A percentile compares a stretch with the other conserved stretches of the same genome.
phyloP scores from a whole-genome alignment of 148 eudicot genomes.

The Pouteria glomerata region DNA sequence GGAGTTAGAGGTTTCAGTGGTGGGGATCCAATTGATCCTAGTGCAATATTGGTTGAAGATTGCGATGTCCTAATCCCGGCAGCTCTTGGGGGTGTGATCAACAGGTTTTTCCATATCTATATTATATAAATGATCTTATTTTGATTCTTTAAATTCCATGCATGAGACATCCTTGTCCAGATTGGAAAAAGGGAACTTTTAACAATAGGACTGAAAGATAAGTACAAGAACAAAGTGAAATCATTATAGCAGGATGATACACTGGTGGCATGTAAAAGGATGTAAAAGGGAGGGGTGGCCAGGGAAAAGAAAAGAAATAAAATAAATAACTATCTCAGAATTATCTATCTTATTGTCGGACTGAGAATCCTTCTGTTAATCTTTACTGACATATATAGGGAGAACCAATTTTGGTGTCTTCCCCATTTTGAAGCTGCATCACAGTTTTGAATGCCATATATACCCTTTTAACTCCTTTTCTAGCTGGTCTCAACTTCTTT shows the following conservation, averaged over 20 bases:
- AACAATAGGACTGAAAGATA: background rate
- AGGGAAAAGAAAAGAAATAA: background rate
- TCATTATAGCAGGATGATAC: background rate
- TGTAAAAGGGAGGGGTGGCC: background rate
- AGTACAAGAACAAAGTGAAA: background rate
- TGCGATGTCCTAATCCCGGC: constrained; percentile 98
- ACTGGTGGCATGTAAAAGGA: background rate
- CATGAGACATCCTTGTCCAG: background rate
- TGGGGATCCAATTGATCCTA: constrained; percentile 55
- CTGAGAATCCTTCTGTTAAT: background rate
- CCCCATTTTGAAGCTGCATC: too few species aligned
- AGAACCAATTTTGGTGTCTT: too few species aligned
- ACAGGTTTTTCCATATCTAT: constrained; percentile 35
- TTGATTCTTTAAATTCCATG: background rate
- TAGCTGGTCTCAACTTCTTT: too few species aligned
- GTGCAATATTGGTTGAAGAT: constrained; percentile 78
- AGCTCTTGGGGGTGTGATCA: constrained; percentile 98
- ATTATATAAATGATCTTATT: background rate
- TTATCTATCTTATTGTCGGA: background rate
- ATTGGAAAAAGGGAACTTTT: background rate
- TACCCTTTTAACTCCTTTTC: too few species aligned
- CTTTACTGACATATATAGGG: too few species aligned
- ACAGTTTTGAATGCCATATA: too few species aligned
- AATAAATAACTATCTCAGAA: background rate
- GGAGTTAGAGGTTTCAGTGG: constrained; percentile 82